Evolutionary conservation across 768 basidiomycete species (phyloP), one percentile per base, ranked within the genome.

Genomic region (Psilocybe subaeruginosa): DNA sequence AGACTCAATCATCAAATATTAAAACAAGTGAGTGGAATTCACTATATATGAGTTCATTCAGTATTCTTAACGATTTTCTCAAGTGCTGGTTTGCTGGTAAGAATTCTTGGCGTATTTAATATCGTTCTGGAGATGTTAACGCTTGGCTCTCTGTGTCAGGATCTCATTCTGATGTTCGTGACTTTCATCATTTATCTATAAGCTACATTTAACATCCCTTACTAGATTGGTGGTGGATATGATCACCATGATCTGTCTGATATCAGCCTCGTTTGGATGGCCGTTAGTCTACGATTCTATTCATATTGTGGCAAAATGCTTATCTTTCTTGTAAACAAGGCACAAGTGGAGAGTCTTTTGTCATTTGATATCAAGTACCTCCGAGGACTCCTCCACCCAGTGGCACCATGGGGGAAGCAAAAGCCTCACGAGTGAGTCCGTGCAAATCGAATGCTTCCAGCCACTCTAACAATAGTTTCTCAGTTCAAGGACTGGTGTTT

Each of bases 41-140:
- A 33, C 5, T 49, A 52, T 5, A 11, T 53, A 11, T 53, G 7
- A 27, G 7, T 27, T 39, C 8, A 37, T 47, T 43, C n/a, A 62
- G 52, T 23, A 47, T 6, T n/a, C 23, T 30, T 1, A 56, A 17
- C 39, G 29, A 37, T 37, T 4, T 11, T 4, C 12, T 0, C 29
- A 7, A 89, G 86, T 88, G 85, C 64, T 92, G 90, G 90, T 92
- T 92, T 68, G 73, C 82, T 56, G 90, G 89, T 84, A 68, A 68
- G 78, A 63, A 30, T 23, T 31, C 35, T 19, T 39, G 3, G 29
- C 31, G 16, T 9, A 23, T 54, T 9, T 16, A 14, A 16, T 54
- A 35, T 53, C 16, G 11, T 35, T 17, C 33, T 39, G 45, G 23
- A 11, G 3, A 48, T 29, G 43, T 55, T 8, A n/a, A 47, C 12